phyloP scores from a whole-genome alignment of 1,284 basidiomycete genomes.

The Naganishia liquefaciens region DNA sequence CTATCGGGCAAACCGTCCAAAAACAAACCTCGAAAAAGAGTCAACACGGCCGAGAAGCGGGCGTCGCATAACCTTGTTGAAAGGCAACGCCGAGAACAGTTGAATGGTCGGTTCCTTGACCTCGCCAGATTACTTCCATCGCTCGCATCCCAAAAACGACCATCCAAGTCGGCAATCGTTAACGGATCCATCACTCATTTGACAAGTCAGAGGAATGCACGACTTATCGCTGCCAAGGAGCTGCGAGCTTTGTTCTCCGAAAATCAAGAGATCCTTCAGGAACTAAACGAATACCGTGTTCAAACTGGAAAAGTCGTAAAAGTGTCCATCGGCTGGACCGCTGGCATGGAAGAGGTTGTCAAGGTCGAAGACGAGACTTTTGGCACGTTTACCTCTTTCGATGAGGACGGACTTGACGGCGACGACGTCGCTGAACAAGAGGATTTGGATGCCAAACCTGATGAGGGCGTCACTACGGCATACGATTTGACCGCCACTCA shows the following conservation, averaged over 20 bases:
- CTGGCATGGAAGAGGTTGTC: conserved; percentile 50
- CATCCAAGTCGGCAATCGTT: conserved; percentile 91
- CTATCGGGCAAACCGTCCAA: conserved; percentile 48
- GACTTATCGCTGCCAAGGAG: conserved; percentile 72
- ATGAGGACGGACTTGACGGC: conserved; percentile 43
- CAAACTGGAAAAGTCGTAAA: conserved; percentile 62
- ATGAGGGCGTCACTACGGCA: conserved; percentile 32
- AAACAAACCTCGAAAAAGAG: conserved; percentile 68
- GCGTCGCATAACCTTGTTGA: conserved; percentile 95
- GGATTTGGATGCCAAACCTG: conserved; percentile 32
- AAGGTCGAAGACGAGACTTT: conserved; percentile 53
- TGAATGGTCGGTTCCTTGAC: conserved; percentile 86
- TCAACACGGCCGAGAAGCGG: conserved; percentile 89
- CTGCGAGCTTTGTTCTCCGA: conserved; percentile 73
- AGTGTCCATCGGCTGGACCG: conserved; percentile 60
- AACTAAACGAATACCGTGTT: conserved; percentile 84
- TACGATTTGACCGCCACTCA: conserved; percentile 35
- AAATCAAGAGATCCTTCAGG: conserved; percentile 74
- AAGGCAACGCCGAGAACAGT: conserved; percentile 81
- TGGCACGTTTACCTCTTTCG: conserved; percentile 48
- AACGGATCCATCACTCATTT: conserved; percentile 85
- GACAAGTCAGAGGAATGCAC: conserved; percentile 74
- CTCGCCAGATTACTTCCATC: conserved; percentile 85
- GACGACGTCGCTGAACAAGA: conserved; percentile 43
- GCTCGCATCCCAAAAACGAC: conserved; percentile 82